phyloP scores from a whole-genome alignment of 2,329 filamentous ascomycete genomes.

The Rhinocladiella similis region DNA sequence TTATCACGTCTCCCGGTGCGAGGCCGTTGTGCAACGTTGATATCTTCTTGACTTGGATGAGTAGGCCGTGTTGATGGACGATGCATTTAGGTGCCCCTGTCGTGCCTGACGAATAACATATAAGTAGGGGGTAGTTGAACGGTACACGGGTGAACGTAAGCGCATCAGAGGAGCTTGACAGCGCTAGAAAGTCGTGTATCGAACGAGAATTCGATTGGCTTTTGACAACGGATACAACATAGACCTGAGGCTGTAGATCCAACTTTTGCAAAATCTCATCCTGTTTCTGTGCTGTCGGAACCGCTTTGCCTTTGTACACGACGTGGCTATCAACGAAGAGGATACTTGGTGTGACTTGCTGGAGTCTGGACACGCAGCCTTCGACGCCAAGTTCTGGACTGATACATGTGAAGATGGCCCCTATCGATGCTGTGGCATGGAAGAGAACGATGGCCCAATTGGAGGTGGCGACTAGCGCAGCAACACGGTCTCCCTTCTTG shows the following conservation, averaged over 20 bases:
- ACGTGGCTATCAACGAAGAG: slow-evolving; percentile 42
- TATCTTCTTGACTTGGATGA: slow-evolving; percentile 46
- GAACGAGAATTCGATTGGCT: slow-evolving; percentile 11
- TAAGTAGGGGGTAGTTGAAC: slow-evolving; percentile 45
- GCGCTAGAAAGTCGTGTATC: slow-evolving; percentile 36
- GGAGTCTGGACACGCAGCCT: slow-evolving; percentile 37
- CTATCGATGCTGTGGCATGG: slow-evolving; percentile 41
- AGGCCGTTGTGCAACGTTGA: slow-evolving; percentile 46
- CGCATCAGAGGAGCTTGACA: slow-evolving; percentile 32
- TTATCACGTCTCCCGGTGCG: slow-evolving; percentile 40
- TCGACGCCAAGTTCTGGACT: slow-evolving; percentile 42
- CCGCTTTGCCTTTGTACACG: slow-evolving; percentile 14
- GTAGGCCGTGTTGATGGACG: slow-evolving; percentile 45
- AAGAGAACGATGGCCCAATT: slow-evolving; percentile 43
- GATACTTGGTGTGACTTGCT: slow-evolving; percentile 41
- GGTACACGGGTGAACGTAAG: slow-evolving; percentile 41
- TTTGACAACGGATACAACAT: background rate
- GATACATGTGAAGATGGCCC: slow-evolving; percentile 46
- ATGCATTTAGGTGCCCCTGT: slow-evolving; percentile 48
- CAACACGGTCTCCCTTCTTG: slow-evolving; percentile 39
- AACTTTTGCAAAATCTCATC: background rate
- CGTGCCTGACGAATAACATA: slow-evolving; percentile 46
- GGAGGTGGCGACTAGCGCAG: slow-evolving; percentile 43
- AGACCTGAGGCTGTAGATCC: background rate
- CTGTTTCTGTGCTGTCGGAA: slow-evolving; percentile 5